Percentiles rank a stretch among this genome's conserved stretches.
Evolutionary conservation across 257 asterid genomes (phyloP).

Genomic region (Nyctanthes arbortristis): DNA sequence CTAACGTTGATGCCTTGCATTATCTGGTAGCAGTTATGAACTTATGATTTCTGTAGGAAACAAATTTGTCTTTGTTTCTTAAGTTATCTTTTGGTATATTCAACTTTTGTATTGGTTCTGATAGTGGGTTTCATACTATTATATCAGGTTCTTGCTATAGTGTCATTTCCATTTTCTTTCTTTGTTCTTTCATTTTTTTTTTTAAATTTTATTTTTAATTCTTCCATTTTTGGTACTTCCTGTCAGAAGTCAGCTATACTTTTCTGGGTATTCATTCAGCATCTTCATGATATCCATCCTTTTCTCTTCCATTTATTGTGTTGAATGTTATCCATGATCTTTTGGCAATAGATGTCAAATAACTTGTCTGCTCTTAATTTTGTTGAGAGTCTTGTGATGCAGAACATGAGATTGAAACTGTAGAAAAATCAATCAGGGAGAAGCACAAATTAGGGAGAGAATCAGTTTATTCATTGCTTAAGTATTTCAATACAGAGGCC

Average conservation of each 20-base stretch:
- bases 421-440: no score
- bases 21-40: conserved; percentile 17
- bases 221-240: no score
- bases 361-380: not conserved
- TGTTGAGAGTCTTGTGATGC: conserved; percentile 12
- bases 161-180: conserved; percentile 10
- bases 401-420: no score
- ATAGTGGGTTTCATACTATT: conserved; percentile 3
- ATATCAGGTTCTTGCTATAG: conserved; percentile 15
- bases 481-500: no score
- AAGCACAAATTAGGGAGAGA: no score
- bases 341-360: not conserved
- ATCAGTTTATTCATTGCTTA: no score
- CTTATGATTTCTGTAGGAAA: conserved; percentile 4
- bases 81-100: conserved; percentile 4
- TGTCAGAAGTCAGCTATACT: conserved; percentile 13
- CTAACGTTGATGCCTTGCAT: conserved; percentile 20
- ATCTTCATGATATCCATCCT: conserved; percentile 12
- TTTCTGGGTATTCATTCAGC: conserved; percentile 7
- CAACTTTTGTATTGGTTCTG: not conserved
- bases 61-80: conserved; percentile 10
- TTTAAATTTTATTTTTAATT: no score
- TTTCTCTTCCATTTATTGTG: conserved; percentile 11
- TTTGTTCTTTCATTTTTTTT: no score
- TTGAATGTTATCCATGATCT: conserved; percentile 7